Percentiles rank a stretch among this genome's conserved stretches.
phyloP scores from a whole-genome alignment of 2,329 filamentous ascomycete genomes.

The Laburnicola sp. region DNA sequence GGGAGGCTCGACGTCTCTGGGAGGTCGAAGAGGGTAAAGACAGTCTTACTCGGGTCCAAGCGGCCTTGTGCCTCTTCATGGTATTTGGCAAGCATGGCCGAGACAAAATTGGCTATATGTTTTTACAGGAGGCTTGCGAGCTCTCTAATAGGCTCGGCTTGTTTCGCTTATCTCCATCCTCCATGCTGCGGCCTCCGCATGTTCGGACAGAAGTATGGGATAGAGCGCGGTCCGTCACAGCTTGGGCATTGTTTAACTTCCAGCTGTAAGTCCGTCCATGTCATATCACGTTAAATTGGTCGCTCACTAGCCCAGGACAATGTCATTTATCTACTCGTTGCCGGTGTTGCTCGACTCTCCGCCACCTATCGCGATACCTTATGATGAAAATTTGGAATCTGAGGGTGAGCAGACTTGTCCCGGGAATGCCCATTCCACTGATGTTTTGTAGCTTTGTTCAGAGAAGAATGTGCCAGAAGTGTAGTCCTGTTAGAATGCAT shows the following conservation, averaged over 20 bases:
- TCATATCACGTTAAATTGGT: neutral
- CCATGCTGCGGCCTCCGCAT: conserved; percentile 15
- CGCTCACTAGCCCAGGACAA: conserved; percentile 23
- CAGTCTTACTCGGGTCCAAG: conserved; percentile 31
- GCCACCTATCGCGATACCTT: conserved; percentile 30
- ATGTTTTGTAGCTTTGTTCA: conserved; percentile 26
- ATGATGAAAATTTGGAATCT: conserved; percentile 16
- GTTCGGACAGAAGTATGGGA: conserved; percentile 26
- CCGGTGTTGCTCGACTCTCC: conserved; percentile 24
- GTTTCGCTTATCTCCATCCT: conserved; percentile 20
- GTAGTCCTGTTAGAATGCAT: conserved; percentile 30
- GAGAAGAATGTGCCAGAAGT: conserved; percentile 31
- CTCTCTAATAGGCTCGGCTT: conserved; percentile 30
- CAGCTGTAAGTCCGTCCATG: conserved; percentile 33
- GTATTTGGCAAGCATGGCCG: conserved; percentile 37
- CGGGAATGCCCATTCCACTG: conserved; percentile 1
- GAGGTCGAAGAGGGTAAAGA: conserved; percentile 26
- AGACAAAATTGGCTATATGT: conserved; percentile 34
- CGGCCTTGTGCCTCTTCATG: conserved; percentile 32
- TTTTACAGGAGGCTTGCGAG: conserved; percentile 31
- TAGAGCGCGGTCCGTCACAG: conserved; percentile 29
- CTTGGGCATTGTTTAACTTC: conserved; percentile 38
- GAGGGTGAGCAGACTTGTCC: conserved; percentile 22
- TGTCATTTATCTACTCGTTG: conserved; percentile 33
- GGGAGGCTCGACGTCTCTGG: conserved; percentile 35